Evolutionary conservation across 2,329 filamentous ascomycete species (phyloP).

Genomic region (Monascus ruber): DNA sequence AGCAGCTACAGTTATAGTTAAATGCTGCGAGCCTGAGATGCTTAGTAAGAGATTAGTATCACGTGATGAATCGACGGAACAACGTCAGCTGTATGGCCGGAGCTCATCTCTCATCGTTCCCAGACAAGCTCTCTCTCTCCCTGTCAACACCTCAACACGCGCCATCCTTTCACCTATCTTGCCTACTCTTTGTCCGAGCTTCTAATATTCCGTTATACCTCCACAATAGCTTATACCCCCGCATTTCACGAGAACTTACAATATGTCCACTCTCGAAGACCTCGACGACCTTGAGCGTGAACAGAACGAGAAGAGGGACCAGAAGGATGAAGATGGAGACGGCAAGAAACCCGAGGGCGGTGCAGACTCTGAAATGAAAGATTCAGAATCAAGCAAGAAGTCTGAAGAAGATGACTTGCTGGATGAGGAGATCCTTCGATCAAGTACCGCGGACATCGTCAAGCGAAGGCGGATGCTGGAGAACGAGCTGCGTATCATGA

Average conservation of each 20-base stretch:
- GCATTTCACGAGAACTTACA: slow-evolving; percentile 2
- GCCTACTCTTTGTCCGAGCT: background rate
- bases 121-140: no score
- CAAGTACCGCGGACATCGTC: slow-evolving; percentile 88
- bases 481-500: slow-evolving; percentile 98
- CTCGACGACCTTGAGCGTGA: slow-evolving; percentile 79
- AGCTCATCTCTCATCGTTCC: no score
- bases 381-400: slow-evolving; percentile 54
- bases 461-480: slow-evolving; percentile 85
- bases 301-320: slow-evolving; percentile 59
- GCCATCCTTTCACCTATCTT: no score
- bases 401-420: slow-evolving; percentile 68
- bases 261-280: slow-evolving; percentile 85
- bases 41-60: no score
- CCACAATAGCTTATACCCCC: background rate
- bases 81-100: no score
- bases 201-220: background rate
- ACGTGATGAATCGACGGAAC: no score
- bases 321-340: slow-evolving; percentile 44
- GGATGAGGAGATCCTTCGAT: slow-evolving; percentile 83
- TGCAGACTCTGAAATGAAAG: slow-evolving; percentile 84
- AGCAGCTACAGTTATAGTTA: background rate
- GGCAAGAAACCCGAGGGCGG: slow-evolving; percentile 48
- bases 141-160: no score
- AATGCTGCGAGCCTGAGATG: no score